phyloP scores from a whole-genome alignment of 2,329 filamentous ascomycete species.

The Cytospora piceicola region DNA sequence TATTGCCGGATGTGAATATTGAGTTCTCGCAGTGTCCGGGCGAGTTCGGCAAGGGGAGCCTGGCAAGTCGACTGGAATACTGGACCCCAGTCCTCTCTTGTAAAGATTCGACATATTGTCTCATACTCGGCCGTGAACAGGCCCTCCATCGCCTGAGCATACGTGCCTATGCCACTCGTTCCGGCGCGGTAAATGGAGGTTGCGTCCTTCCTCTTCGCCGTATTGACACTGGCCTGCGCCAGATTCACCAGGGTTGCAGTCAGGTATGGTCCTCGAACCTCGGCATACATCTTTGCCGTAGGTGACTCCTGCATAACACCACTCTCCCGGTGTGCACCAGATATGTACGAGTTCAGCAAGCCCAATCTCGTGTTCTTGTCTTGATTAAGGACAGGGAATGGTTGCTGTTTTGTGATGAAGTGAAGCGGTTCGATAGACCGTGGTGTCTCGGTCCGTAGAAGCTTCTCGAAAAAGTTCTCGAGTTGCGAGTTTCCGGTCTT shows the following conservation, averaged over 20 bases:
- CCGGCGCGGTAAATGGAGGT: constrained; percentile 86
- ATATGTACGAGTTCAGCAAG: constrained; percentile 78
- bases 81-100: constrained; percentile 79
- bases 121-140: constrained; percentile 89
- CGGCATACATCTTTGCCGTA: constrained; percentile 81
- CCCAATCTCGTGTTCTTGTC: constrained; percentile 77
- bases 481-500: constrained; percentile 80
- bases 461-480: constrained; percentile 79
- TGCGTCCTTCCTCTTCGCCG: constrained; percentile 77
- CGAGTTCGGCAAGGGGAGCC: constrained; percentile 77
- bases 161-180: constrained; percentile 89
- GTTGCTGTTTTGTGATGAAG: constrained; percentile 85
- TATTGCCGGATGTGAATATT: constrained; percentile 89
- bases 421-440: constrained; percentile 85
- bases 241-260: constrained; percentile 80
- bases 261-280: constrained; percentile 86
- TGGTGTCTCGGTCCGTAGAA: constrained; percentile 75
- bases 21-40: constrained; percentile 82
- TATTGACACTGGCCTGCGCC: constrained; percentile 82
- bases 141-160: constrained; percentile 84
- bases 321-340: constrained; percentile 59
- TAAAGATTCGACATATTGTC: constrained; percentile 85
- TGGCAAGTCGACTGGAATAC: constrained; percentile 82
- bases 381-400: constrained; percentile 79
- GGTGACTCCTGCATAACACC: constrained; percentile 63